phyloP scores from a whole-genome alignment of 2,329 filamentous ascomycete genomes.

The Alternaria viburni region DNA sequence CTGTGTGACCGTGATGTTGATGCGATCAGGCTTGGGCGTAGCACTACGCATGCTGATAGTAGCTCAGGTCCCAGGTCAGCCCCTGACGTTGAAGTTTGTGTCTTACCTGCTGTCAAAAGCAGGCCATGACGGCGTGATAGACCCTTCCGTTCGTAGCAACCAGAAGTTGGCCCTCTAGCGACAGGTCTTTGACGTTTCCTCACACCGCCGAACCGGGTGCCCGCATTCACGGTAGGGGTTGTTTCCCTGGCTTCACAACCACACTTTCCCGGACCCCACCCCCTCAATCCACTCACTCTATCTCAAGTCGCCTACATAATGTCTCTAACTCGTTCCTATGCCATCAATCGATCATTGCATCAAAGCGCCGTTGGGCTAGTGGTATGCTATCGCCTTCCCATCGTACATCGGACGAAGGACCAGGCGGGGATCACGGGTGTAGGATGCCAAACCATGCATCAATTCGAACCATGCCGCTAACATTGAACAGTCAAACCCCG shows the following conservation, averaged over 20 bases:
- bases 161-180: background rate
- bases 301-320: background rate
- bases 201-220: constrained; percentile 14
- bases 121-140: background rate
- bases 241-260: constrained; percentile 2
- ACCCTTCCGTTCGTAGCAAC: background rate
- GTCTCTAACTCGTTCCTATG: background rate
- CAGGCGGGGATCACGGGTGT: constrained; percentile 44
- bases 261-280: background rate
- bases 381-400: constrained; percentile 51
- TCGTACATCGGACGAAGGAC: constrained; percentile 1
- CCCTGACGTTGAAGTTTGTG: background rate
- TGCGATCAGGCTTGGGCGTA: constrained; percentile 19
- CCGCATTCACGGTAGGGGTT: constrained; percentile 10
- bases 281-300: background rate
- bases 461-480: constrained; percentile 3
- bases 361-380: constrained; percentile 44
- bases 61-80: constrained; percentile 23
- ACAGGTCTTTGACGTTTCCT: background rate
- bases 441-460: background rate
- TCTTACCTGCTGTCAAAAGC: background rate
- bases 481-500: constrained; percentile 19
- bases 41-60: constrained; percentile 30
- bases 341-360: constrained; percentile 2
- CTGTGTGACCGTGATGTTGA: background rate